phyloP scores from a whole-genome alignment of 1,284 basidiomycete genomes.

The Boletellus sp. region DNA sequence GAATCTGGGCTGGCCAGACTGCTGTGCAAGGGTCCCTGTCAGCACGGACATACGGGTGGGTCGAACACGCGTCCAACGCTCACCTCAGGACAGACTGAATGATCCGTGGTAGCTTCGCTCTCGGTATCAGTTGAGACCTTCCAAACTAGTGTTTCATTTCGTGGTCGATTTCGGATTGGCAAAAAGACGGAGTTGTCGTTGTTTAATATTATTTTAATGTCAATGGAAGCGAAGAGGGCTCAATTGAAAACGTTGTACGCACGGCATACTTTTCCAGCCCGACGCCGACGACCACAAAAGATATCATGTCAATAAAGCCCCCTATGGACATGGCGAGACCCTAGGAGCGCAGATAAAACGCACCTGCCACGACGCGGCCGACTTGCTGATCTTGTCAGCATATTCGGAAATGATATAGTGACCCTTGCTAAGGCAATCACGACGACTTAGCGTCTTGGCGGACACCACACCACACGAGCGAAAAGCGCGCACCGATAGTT shows the following conservation, averaged over 20 bases:
- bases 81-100: conserved; percentile 75
- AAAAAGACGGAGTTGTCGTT: background rate
- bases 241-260: conserved; percentile 25
- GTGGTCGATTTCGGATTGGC: background rate
- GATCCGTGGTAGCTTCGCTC: conserved; percentile 65
- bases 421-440: conserved; percentile 52
- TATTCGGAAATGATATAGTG: conserved; percentile 80
- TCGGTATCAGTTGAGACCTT: conserved; percentile 69
- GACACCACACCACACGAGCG: background rate
- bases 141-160: conserved; percentile 55
- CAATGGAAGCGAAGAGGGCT: conserved; percentile 1
- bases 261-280: conserved; percentile 56
- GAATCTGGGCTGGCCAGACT: conserved; percentile 76
- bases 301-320: conserved; percentile 10
- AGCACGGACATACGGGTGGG: too few species aligned
- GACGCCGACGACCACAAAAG: background rate
- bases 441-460: conserved; percentile 3
- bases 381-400: conserved; percentile 68
- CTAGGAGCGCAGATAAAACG: conserved; percentile 23
- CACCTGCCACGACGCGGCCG: conserved; percentile 70
- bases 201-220: background rate
- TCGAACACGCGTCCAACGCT: conserved; percentile 10
- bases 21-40: conserved; percentile 34
- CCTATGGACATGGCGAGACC: background rate
- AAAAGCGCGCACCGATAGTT: conserved; percentile 65